Evolutionary conservation across 495 filamentous ascomycete species (phyloP).

Genomic region (Podospora pseudoanserina): DNA sequence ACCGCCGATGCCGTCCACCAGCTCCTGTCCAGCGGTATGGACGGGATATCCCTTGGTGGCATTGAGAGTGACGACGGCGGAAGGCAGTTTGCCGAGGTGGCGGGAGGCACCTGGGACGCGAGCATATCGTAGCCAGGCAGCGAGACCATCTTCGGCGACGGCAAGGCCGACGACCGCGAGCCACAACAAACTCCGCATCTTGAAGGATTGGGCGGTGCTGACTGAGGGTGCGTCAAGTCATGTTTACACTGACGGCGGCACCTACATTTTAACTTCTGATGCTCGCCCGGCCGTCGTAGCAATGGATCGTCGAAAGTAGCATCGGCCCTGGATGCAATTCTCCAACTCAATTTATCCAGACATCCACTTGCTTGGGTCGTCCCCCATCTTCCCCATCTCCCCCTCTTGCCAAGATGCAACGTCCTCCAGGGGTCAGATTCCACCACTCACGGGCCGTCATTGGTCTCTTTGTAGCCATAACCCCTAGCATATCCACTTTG

Average conservation of each 20-base stretch:
- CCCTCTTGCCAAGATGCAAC: background rate
- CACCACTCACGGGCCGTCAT: background rate
- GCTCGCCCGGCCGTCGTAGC: background rate
- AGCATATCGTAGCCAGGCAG: constrained; percentile 65
- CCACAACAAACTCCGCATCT: constrained; percentile 33
- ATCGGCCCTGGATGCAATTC: background rate
- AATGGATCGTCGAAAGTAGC: background rate
- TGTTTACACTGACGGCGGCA: background rate
- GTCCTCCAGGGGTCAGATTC: background rate
- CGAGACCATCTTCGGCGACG: constrained; percentile 56
- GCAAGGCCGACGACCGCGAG: constrained; percentile 34
- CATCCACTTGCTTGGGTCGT: no score
- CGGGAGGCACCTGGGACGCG: constrained; percentile 43
- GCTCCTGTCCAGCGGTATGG: constrained; percentile 54
- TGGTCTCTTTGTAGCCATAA: background rate
- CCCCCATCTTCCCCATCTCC: no score
- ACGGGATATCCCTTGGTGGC: constrained; percentile 51
- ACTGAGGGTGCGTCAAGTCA: background rate
- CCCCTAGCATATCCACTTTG: background rate
- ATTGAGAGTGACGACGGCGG: constrained; percentile 55
- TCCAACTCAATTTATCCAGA: background rate
- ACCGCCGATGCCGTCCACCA: constrained; percentile 54
- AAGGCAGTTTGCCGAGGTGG: constrained; percentile 35
- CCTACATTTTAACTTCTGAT: background rate
- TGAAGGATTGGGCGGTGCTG: background rate